phyloP scores from a whole-genome alignment of 139 green algal genomes.

The Marvania coccoides region DNA sequence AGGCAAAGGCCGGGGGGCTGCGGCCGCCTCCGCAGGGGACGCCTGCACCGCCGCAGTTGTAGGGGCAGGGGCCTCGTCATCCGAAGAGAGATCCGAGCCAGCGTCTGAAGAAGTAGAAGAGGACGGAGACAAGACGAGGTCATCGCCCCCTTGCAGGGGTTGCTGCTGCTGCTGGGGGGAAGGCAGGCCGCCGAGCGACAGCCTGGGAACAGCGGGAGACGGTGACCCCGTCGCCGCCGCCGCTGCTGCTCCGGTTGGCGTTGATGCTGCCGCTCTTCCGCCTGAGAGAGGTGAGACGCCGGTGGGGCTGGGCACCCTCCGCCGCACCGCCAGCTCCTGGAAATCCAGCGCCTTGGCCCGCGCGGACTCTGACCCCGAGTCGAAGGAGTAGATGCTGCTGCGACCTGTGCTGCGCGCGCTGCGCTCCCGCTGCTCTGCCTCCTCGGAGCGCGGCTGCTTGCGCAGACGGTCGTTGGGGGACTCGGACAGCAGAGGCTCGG shows the following conservation, averaged over 20 bases:
- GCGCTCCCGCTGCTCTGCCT: not conserved
- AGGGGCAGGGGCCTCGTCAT: not conserved
- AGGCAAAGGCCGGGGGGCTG: not conserved
- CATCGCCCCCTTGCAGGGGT: too few species aligned
- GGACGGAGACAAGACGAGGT: too few species aligned
- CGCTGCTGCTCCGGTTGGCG: too few species aligned
- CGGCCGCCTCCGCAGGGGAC: not conserved
- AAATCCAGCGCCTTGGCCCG: not conserved
- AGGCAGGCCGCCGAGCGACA: too few species aligned
- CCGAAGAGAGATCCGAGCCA: not conserved
- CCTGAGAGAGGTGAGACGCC: too few species aligned
- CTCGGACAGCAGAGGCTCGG: not conserved
- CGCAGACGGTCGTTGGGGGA: conserved; percentile 27
- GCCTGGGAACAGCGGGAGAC: too few species aligned
- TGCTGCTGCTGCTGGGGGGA: too few species aligned
- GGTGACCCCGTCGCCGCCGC: too few species aligned
- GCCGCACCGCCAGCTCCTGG: not conserved
- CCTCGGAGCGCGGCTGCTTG: conserved; percentile 19
- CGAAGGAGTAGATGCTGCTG: not conserved
- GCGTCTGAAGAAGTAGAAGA: too few species aligned
- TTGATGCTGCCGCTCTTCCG: too few species aligned
- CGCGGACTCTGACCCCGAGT: not conserved
- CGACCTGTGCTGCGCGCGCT: not conserved
- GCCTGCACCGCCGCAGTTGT: not conserved
- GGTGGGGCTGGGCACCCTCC: too few species aligned